Evolutionary conservation across 176 grass and related monocot species (phyloP), one percentile per base, ranked within the genome.

Genomic region (Zoysia japonica): DNA sequence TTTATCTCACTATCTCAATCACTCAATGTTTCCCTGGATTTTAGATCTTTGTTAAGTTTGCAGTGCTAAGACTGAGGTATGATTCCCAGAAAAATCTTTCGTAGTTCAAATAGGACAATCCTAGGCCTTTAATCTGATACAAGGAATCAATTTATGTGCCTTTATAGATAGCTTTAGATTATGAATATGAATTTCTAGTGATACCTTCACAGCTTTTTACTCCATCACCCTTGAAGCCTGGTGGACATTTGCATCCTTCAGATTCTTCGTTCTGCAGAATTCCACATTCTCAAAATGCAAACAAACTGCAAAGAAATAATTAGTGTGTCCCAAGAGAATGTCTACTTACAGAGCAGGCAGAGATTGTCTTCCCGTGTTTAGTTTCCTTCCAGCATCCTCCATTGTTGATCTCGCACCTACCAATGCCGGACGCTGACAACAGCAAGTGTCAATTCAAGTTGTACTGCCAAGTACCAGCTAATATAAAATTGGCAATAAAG

Each of bases 311-410:
- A 47, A 61, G 38, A 44, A 40, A 12, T 5, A 80, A 47, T 3
- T 68, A 83, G 43, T 44, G 43, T 44, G 19, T 40, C 28, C 47
- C 47, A 70, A 71, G 7, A 77, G 71, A 75, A 71, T 2, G 35
- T 86, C 42, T 86, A 90, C 82, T 92, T 93, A 97, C 93, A 46
- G 47, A 91, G 83, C 93, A 97, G 67, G 93, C 90, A 77, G 93
- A 97, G 53, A 90, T 89, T 51, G 65, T 85, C 80, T 88, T 97
- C 59, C 83, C 83, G 13, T 93, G 75, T 88, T 35, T 93, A 77
- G 90, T 91, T 66, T 82, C 79, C 61, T 89, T 88, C 93, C 93
- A 97, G 73, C 93, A 97, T 20, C 90, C 93, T 67, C 93, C 93
- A 85, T 97, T 93, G 41, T 74, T 91, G 40, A 93, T 91, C 69